A percentile compares a stretch with the other conserved stretches of the same genome.
Evolutionary conservation across 2,329 filamentous ascomycete species (phyloP).

Genomic region (Calonectria crousiana): DNA sequence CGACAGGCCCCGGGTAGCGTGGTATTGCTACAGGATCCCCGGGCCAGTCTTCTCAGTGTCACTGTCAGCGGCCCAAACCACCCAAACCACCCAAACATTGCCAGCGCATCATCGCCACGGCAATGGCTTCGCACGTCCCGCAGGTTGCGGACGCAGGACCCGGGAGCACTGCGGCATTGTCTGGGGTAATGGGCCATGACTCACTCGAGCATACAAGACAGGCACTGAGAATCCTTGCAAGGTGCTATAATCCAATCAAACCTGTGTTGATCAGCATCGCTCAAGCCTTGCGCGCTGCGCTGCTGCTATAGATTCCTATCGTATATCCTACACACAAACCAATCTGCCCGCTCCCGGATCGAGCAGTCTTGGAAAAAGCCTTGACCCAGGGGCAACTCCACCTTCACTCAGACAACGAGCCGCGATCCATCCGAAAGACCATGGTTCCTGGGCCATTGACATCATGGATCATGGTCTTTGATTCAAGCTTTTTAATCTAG

Average conservation of each 20-base stretch:
- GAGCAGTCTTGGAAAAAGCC: not conserved
- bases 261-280: not conserved
- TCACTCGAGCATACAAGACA: conserved; percentile 14
- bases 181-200: conserved; percentile 25
- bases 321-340: conserved; percentile 18
- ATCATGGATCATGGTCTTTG: conserved; percentile 12
- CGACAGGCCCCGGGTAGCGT: not conserved
- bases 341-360: not conserved
- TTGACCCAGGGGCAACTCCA: conserved; percentile 15
- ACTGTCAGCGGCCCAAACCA: not conserved
- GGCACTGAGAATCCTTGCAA: not conserved
- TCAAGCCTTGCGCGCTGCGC: not conserved
- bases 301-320: not conserved
- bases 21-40: conserved; percentile 17
- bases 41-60: not conserved
- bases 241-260: conserved; percentile 18
- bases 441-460: not conserved
- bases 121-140: conserved; percentile 37
- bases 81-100: conserved; percentile 5
- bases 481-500: not conserved
- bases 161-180: conserved; percentile 14
- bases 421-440: conserved; percentile 12
- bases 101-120: conserved; percentile 41
- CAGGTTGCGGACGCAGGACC: not conserved
- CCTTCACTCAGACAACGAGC: conserved; percentile 30